Percentiles rank a stretch among this genome's conserved stretches.
Conservation (phyloP, 192 early-diverging fungal species). For the Piromyces finnis region DNA sequence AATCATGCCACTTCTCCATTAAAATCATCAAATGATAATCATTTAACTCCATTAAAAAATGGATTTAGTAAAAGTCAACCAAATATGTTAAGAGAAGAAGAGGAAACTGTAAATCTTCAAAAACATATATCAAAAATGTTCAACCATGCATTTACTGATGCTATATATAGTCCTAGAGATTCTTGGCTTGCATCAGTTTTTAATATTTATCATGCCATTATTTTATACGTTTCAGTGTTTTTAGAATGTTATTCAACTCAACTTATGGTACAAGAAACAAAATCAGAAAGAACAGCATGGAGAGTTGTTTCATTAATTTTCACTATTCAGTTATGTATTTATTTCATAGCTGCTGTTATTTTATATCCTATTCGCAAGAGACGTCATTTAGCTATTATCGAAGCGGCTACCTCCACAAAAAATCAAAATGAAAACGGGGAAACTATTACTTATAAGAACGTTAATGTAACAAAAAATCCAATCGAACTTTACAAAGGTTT, state of each 20-base stretch:
- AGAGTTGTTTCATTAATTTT: not conserved
- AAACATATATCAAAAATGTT: not conserved
- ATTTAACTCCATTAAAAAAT: not conserved
- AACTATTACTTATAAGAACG: not conserved
- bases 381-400: not conserved
- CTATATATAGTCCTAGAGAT: not conserved
- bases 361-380: not conserved
- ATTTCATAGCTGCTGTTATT: not conserved
- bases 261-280: not conserved
- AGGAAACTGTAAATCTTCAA: not conserved
- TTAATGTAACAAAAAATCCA: not conserved
- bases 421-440: not conserved
- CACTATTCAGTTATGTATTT: not conserved
- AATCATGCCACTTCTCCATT: not conserved
- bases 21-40: not conserved
- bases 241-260: not conserved
- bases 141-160: not conserved
- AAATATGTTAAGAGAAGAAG: not conserved
- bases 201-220: not conserved
- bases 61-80: not conserved
- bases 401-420: not conserved
- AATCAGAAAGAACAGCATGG: not conserved
- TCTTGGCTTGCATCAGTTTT: not conserved
- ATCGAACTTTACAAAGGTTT: not conserved
- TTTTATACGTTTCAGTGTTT: not conserved